Percentiles rank a stretch among this genome's conserved stretches.
Evolutionary conservation across 768 basidiomycete species (phyloP).

Genomic region (Pleurotus djamor): DNA sequence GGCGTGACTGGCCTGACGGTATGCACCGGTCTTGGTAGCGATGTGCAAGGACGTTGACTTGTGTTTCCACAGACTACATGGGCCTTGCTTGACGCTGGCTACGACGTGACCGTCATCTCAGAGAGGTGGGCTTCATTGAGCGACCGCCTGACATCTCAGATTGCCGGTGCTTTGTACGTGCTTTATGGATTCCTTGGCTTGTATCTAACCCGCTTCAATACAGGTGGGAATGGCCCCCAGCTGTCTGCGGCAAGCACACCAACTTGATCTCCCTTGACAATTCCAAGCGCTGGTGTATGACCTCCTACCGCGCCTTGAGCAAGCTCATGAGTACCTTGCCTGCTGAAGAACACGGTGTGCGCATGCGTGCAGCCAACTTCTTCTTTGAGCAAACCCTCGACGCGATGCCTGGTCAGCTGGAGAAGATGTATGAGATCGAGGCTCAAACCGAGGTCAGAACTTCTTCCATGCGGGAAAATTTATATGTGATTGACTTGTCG

Average conservation of each 20-base stretch:
- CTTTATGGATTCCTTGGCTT: not conserved
- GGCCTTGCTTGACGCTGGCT: conserved; percentile 31
- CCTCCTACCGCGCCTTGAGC: conserved; percentile 28
- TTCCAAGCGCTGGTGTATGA: conserved; percentile 33
- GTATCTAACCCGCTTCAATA: not conserved
- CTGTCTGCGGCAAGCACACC: conserved; percentile 35
- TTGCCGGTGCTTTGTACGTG: conserved; percentile 24
- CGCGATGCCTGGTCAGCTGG: conserved; percentile 20
- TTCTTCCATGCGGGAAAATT: not conserved
- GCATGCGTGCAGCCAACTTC: conserved; percentile 30
- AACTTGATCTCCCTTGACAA: conserved; percentile 27
- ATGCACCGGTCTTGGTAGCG: not conserved
- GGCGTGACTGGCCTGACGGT: not conserved
- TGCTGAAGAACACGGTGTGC: conserved; percentile 24
- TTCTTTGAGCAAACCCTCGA: conserved; percentile 27
- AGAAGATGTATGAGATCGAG: conserved; percentile 26
- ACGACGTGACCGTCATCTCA: conserved; percentile 28
- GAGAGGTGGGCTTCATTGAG: conserved; percentile 16
- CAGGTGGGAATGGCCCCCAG: conserved; percentile 36
- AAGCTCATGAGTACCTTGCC: conserved; percentile 16
- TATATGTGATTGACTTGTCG: not conserved
- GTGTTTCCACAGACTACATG: conserved; percentile 17
- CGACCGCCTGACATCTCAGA: conserved; percentile 18
- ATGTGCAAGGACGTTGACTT: no score
- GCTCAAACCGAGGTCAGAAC: not conserved